These are phyloP conservation scores for Elsinoe fawcettii DNA, from an alignment of 2,329 filamentous ascomycete genomes.

Conservation along the genomic window DNA sequence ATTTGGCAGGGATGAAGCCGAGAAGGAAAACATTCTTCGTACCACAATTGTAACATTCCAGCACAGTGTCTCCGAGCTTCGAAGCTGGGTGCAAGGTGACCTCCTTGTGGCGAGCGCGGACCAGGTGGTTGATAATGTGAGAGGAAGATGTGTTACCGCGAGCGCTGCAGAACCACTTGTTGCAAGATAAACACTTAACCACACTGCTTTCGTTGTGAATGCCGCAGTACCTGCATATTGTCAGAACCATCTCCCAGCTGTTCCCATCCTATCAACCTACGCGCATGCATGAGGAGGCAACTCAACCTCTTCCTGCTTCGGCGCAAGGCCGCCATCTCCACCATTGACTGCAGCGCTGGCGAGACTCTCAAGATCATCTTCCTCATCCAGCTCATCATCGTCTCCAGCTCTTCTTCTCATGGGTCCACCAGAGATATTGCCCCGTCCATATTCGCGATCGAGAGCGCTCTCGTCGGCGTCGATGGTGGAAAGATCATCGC, in stretches of 20 bases:
- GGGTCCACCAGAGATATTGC: slow-evolving; percentile 54
- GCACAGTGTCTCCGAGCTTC: slow-evolving; percentile 84
- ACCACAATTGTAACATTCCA: slow-evolving; percentile 98
- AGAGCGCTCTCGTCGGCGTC: slow-evolving; percentile 67
- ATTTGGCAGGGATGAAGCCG: slow-evolving; percentile 97
- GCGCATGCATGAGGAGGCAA: slow-evolving; percentile 92
- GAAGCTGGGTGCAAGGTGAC: slow-evolving; percentile 93
- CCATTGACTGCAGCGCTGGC: slow-evolving; percentile 75
- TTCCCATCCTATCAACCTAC: slow-evolving; percentile 47
- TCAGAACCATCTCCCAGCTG: neutral
- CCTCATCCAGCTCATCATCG: slow-evolving; percentile 82
- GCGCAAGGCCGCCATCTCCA: slow-evolving; percentile 51
- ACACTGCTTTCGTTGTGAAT: slow-evolving; percentile 94
- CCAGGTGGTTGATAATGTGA: slow-evolving; percentile 96
- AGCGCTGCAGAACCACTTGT: slow-evolving; percentile 98
- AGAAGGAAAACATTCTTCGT: slow-evolving; percentile 99
- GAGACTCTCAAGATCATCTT: slow-evolving; percentile 59
- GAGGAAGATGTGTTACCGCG: slow-evolving; percentile 94
- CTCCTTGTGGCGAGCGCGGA: slow-evolving; percentile 95
- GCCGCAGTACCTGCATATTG: slow-evolving; percentile 68
- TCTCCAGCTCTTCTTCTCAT: slow-evolving; percentile 70
- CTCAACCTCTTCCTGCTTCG: slow-evolving; percentile 75
- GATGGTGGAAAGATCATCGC: slow-evolving; percentile 51
- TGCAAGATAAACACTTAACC: slow-evolving; percentile 91
- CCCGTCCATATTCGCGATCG: slow-evolving; percentile 51